Percentiles rank a stretch among this genome's conserved stretches.
Evolutionary conservation across 2,329 filamentous ascomycete genomes (phyloP).

Genomic region (Cadophora malorum): DNA sequence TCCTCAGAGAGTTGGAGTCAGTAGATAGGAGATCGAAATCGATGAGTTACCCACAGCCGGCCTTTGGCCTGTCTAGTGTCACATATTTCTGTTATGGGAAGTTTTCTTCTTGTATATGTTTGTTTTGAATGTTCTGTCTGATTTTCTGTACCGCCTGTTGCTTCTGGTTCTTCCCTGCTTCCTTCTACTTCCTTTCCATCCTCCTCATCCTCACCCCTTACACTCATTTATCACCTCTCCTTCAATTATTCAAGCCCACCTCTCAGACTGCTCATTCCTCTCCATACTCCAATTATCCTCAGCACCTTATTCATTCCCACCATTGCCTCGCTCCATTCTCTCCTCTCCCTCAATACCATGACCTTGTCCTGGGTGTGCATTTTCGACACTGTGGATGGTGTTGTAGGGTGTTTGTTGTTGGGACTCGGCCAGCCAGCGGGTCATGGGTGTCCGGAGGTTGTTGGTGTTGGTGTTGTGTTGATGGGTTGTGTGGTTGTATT

Average conservation of each 20-base stretch:
- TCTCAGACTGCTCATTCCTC: constrained; percentile 12
- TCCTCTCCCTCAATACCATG: background rate
- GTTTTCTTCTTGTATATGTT: background rate
- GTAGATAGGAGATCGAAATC: background rate
- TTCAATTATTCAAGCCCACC: background rate
- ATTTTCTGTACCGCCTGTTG: background rate
- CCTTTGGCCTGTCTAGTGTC: background rate
- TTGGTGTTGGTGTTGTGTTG: background rate
- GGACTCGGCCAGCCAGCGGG: constrained; percentile 6
- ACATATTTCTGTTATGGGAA: background rate
- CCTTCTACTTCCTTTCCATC: background rate
- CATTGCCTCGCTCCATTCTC: background rate
- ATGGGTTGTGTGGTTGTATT: background rate
- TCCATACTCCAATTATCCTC: constrained; percentile 14
- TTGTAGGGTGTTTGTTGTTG: background rate
- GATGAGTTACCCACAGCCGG: background rate
- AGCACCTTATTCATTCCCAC: background rate
- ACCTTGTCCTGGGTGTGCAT: background rate
- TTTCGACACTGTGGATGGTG: background rate
- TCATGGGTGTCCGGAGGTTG: background rate
- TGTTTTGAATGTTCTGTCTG: background rate
- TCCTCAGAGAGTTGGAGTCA: no score
- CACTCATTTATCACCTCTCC: background rate
- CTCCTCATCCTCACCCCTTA: background rate
- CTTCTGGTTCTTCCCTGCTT: background rate